Evolutionary conservation across 2,329 filamentous ascomycete species (phyloP).

Genomic region (Claviceps pazoutovae): DNA sequence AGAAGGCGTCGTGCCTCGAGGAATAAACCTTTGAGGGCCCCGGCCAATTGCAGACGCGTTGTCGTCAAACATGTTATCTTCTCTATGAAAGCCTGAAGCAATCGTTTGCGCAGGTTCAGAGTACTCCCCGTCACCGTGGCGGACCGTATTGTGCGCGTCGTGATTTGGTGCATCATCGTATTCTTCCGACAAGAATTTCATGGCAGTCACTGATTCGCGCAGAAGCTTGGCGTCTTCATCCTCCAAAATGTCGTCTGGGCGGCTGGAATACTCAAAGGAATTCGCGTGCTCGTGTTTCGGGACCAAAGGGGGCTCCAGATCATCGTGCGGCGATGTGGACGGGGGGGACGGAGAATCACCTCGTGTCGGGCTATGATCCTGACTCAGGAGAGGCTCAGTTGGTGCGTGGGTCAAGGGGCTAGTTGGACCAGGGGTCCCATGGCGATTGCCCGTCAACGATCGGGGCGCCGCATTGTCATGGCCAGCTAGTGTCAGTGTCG

Average conservation of each 20-base stretch:
- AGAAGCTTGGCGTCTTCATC: slow-evolving; percentile 41
- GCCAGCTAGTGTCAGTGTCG: slow-evolving; percentile 32
- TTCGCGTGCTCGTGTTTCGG: slow-evolving; percentile 20
- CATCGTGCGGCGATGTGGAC: not conserved
- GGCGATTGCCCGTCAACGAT: slow-evolving; percentile 31
- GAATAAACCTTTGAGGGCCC: slow-evolving; percentile 17
- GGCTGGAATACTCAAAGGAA: slow-evolving; percentile 18
- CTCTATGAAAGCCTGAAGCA: slow-evolving; percentile 23
- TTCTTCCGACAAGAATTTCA: slow-evolving; percentile 27
- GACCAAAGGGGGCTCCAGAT: slow-evolving; percentile 15
- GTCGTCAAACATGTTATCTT: slow-evolving; percentile 43
- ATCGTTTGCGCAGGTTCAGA: slow-evolving; percentile 14
- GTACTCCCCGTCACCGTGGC: slow-evolving; percentile 26
- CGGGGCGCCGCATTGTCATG: slow-evolving; percentile 25
- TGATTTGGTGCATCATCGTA: slow-evolving; percentile 8
- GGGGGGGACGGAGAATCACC: slow-evolving; percentile 20
- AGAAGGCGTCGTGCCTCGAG: slow-evolving; percentile 24
- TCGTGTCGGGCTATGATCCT: slow-evolving; percentile 34
- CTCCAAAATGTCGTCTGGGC: slow-evolving; percentile 26
- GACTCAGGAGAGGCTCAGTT: slow-evolving; percentile 32
- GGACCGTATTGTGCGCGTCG: slow-evolving; percentile 18
- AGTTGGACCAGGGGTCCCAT: slow-evolving; percentile 29
- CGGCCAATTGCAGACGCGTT: slow-evolving; percentile 24
- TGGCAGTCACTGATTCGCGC: slow-evolving; percentile 37
- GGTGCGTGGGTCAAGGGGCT: slow-evolving; percentile 31